Base-by-base conservation (phyloP, 768 basidiomycete species). In the Rhodosporidiobolus sp. region DNA sequence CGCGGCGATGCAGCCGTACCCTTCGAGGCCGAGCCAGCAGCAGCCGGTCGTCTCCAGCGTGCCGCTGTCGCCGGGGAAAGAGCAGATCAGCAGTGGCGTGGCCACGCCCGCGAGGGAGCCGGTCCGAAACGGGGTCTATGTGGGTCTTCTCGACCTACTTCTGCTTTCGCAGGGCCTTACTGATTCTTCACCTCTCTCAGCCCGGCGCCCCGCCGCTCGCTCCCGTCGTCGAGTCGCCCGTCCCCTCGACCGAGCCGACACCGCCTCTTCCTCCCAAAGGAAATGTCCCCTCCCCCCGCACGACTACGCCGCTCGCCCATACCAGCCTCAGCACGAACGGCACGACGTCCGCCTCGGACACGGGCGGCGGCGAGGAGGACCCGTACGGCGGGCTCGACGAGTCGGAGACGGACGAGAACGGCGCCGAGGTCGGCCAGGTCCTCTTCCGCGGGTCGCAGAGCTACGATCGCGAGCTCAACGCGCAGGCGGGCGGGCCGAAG, bases 311-410 rank as follows among this genome's bases (percentile, higher is more conserved):
- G 20, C 10, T 26, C 45, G 9, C 11, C 54, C 38, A 16, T 43
- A 32, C 38, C 1, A 59, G 54, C 17, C 28, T 8, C 34, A 34
- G 10, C 28, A 19, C 9, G 11, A 48, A 45, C 43, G 49, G 50
- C 56, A 8, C 52, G 20, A 35, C 59, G 11, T 17, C 8, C 11
- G 26, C 34, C 48, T 34, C 65, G 10, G 45, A 34, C 49, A 30
- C n/a, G n/a, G n/a, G 26, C 32, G 34, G 35, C 48, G 55, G 30
- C 26, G 56, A 48, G 0, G 66, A 62, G 12, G 62, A 70, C 35
- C 69, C 74, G 1, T 75, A 75, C 63, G 74, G 60, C 34, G 74
- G 74, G 1, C 43, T 75, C 24, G 69, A 68, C 35, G 63, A 61
- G 24, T 26, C 34, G 35, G 62, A 66, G 1, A 43, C 22, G 20